phyloP scores from a whole-genome alignment of 2,329 filamentous ascomycete genomes.

The Fonsecaea pedrosoi region DNA sequence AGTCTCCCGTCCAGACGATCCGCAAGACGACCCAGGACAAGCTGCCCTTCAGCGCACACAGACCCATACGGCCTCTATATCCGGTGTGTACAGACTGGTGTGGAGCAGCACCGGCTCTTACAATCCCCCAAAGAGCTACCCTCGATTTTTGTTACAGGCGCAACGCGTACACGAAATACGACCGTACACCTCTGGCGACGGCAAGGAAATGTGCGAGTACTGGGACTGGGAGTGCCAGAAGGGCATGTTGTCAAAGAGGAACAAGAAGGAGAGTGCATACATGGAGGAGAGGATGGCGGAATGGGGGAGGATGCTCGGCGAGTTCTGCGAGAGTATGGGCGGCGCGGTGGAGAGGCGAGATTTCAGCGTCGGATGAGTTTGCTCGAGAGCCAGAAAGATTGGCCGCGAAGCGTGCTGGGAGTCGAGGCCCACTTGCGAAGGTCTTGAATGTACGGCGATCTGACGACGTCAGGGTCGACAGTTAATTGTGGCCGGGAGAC shows the following conservation, averaged over 20 bases:
- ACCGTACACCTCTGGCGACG: conserved; percentile 46
- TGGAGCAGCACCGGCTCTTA: conserved; percentile 45
- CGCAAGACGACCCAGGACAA: conserved; percentile 19
- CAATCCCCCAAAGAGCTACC: conserved; percentile 43
- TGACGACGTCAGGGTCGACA: not conserved
- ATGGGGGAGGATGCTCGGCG: conserved; percentile 52
- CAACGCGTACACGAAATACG: conserved; percentile 58
- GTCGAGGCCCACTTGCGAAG: not conserved
- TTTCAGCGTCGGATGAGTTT: conserved; percentile 23
- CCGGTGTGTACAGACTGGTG: conserved; percentile 43
- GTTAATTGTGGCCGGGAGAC: not conserved
- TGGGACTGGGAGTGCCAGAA: conserved; percentile 53
- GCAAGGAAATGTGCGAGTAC: conserved; percentile 47
- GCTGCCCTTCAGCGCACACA: conserved; percentile 30
- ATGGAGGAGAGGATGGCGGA: conserved; percentile 49
- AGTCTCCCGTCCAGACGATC: conserved; percentile 39
- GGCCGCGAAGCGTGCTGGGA: not conserved
- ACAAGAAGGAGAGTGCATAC: conserved; percentile 52
- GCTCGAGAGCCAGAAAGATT: not conserved
- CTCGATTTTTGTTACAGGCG: conserved; percentile 48
- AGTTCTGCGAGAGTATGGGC: conserved; percentile 43
- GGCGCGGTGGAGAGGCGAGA: conserved; percentile 45
- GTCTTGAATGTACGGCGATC: not conserved
- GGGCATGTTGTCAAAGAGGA: conserved; percentile 50
- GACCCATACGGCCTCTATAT: conserved; percentile 36